A percentile compares a stretch with the other conserved stretches of the same genome.
These are phyloP conservation scores for Chalciporus pseudorubinellus DNA, from an alignment of 768 basidiomycete genomes.

Conservation along the genomic window DNA sequence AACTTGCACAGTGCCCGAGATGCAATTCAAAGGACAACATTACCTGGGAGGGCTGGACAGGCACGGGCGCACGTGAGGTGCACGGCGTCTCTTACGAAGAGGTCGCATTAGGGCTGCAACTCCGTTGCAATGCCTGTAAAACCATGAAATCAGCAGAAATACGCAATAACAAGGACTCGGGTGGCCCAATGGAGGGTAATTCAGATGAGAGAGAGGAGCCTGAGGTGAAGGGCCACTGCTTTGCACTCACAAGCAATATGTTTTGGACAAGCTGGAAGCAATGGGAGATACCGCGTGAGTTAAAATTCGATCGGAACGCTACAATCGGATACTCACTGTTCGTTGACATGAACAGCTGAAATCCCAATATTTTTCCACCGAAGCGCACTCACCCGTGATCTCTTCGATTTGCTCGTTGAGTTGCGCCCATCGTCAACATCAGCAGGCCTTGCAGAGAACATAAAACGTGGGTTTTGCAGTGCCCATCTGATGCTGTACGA, in stretches of 20 bases:
- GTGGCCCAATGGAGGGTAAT: neutral
- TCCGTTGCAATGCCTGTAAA: neutral
- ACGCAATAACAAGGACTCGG: constrained; percentile 8
- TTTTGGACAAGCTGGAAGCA: constrained; percentile 21
- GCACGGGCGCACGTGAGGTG: neutral
- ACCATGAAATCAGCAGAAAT: neutral
- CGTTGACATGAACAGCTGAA: constrained; percentile 7
- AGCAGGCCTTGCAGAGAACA: constrained; percentile 19
- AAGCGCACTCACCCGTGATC: constrained; percentile 19
- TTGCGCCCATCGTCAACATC: constrained; percentile 18
- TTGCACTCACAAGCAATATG: constrained; percentile 11
- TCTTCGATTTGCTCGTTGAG: constrained; percentile 25
- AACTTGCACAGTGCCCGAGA: neutral
- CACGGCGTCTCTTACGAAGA: neutral
- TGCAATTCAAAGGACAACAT: neutral
- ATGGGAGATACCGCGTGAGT: constrained; percentile 21
- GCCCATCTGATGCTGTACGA: too few species aligned
- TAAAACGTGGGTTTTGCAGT: constrained; percentile 24
- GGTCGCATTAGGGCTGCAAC: neutral
- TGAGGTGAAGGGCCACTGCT: constrained; percentile 5
- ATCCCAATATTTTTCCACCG: constrained; percentile 21
- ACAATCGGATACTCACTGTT: neutral
- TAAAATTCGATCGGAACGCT: neutral
- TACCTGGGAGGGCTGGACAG: neutral
- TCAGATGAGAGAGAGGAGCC: constrained; percentile 1